Base-by-base conservation (phyloP, 1,139 yeast species). In the Yamadazyma friedrichii region DNA sequence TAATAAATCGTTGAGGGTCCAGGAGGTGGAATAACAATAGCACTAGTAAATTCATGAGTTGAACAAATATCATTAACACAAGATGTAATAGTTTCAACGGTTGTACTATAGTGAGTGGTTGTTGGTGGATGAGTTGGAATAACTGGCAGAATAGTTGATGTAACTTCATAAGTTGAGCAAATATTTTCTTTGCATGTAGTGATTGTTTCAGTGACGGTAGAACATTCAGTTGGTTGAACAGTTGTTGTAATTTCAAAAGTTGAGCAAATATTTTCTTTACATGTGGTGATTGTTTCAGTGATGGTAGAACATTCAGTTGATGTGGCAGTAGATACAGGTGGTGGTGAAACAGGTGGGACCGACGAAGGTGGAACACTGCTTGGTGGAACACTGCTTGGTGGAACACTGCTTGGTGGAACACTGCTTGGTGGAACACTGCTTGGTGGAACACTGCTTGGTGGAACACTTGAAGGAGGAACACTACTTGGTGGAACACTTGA, bases 281-380 rank as follows among this genome's bases (percentile, higher is more conserved):
- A 9, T 8, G 36, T 5, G 22, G 30, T 24, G 6, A 9, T 16
- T 20, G 24, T 20, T 5, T 6, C 8, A 33, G 26, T 8, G 12
- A n/a, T 22, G 9, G 26, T n/a, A 17, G 35, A 15, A 32, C 12
- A 6, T 15, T 32, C 35, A 32, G 35, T 17, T 10, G 41, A 10
- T 10, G 33, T 22, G 15, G 35, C 11, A 20, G 40, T 12, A 25
- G 17, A 10, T 13, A 10, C 31, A 35, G 39, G 5, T n/a, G 27
- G 20, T n/a, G 22, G 30, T 24, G 12, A 9, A 13, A 28, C 20
- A 22, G 33, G 31, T 25, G 31, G 33, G n/a, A 26, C 13, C 4
- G 12, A 10, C 9, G 28, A 25, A 25, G 25, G 25, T 22, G 25
- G 37, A 9, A 9, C 13, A 11, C 13, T 9, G 9, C 4, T 27